Conservation (phyloP, 371 early-diverging fungal genomes). For the Mucor indicus region DNA sequence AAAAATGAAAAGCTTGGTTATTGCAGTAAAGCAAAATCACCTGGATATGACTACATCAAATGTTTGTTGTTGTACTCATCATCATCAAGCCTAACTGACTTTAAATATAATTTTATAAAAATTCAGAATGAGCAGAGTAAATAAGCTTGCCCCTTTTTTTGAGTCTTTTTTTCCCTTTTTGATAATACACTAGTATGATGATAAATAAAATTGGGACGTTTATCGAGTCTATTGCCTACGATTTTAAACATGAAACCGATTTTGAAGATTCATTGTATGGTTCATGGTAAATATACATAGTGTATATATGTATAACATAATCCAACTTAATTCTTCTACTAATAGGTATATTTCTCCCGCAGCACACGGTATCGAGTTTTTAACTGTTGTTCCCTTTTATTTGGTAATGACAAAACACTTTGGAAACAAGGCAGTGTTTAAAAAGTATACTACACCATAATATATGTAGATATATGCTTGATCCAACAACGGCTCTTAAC, state of each 20-base stretch:
- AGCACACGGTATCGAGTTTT: slow-evolving; percentile 53
- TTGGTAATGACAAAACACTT: slow-evolving; percentile 34
- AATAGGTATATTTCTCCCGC: slow-evolving; percentile 54
- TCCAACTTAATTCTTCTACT: neutral
- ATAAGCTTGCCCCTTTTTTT: too few species aligned
- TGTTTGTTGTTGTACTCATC: too few species aligned
- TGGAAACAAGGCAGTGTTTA: slow-evolving; percentile 36
- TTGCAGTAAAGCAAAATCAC: too few species aligned
- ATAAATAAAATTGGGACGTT: slow-evolving; percentile 14
- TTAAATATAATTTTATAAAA: too few species aligned
- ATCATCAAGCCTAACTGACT: too few species aligned
- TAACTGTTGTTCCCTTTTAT: slow-evolving; percentile 44
- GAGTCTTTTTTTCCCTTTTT: too few species aligned
- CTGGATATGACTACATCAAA: too few species aligned
- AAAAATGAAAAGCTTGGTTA: too few species aligned
- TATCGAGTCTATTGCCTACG: slow-evolving; percentile 23
- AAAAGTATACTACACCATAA: slow-evolving; percentile 27
- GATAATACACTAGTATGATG: too few species aligned
- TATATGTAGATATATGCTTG: neutral
- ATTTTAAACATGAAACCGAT: slow-evolving; percentile 32
- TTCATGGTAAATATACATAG: slow-evolving; percentile 34
- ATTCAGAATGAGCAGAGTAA: too few species aligned
- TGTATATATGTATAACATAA: neutral
- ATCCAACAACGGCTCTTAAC: neutral
- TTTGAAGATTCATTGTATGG: slow-evolving; percentile 44